Conservation (phyloP, 1,284 basidiomycete species). For the Boletus putidus region DNA sequence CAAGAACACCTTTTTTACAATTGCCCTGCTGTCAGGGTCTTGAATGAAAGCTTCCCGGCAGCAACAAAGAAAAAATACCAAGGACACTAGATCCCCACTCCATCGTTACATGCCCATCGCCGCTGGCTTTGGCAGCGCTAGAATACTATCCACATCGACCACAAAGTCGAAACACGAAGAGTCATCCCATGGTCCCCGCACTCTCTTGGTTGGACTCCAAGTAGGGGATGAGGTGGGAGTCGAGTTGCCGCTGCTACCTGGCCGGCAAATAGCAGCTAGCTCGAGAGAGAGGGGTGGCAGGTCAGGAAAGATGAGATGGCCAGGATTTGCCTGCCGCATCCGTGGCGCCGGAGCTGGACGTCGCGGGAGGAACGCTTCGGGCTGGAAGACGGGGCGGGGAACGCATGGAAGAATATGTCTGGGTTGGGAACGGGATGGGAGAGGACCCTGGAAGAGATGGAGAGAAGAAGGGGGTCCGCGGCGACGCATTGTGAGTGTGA, state of each 20-base stretch:
- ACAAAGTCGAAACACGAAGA: conserved; percentile 44
- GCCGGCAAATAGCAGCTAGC: conserved; percentile 23
- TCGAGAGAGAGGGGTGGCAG: conserved; percentile 21
- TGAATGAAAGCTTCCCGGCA: background rate
- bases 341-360: conserved; percentile 31
- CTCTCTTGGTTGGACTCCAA: conserved; percentile 39
- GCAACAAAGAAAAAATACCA: background rate
- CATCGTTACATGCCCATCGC: conserved; percentile 31
- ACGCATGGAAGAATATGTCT: conserved; percentile 59
- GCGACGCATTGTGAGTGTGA: conserved; percentile 48
- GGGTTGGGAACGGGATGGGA: conserved; percentile 53
- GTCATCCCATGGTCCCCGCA: conserved; percentile 61
- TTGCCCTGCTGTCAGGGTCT: too few species aligned
- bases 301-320: conserved; percentile 14
- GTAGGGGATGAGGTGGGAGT: conserved; percentile 26
- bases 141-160: conserved; percentile 49
- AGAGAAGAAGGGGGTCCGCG: conserved; percentile 61
- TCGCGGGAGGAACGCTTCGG: conserved; percentile 35
- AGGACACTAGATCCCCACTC: background rate
- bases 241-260: conserved; percentile 12
- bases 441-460: conserved; percentile 54
- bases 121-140: conserved; percentile 51
- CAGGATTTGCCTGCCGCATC: conserved; percentile 5
- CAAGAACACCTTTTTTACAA: background rate
- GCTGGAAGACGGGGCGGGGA: conserved; percentile 52